phyloP scores from a whole-genome alignment of 2,329 filamentous ascomycete species.

The Nemania serpens region DNA sequence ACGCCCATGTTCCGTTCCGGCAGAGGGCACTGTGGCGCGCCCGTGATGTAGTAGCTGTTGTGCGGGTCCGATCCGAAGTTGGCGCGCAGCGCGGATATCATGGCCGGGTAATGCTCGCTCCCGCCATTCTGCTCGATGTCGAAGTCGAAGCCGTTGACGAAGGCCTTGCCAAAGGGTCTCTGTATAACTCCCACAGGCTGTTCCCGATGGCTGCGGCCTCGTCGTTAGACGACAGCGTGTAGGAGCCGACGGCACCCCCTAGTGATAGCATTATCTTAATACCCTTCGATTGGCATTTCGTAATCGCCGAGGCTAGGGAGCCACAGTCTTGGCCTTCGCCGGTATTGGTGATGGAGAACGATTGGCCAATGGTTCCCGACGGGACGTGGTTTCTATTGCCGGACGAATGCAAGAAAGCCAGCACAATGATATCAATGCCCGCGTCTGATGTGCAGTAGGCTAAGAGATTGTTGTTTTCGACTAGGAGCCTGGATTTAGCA shows the following conservation, averaged over 20 bases:
- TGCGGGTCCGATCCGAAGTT: conserved; percentile 42
- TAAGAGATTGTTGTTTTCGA: conserved; percentile 45
- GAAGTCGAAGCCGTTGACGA: conserved; percentile 42
- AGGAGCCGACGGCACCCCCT: conserved; percentile 47
- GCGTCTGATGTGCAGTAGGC: conserved; percentile 45
- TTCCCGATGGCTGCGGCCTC: conserved; percentile 49
- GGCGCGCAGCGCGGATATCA: conserved; percentile 40
- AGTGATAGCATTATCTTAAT: conserved; percentile 53
- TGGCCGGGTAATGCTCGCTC: conserved; percentile 43
- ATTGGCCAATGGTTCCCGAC: conserved; percentile 47
- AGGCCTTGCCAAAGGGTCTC: conserved; percentile 52
- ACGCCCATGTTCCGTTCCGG: conserved; percentile 50
- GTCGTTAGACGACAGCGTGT: conserved; percentile 41
- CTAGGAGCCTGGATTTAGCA: conserved; percentile 12
- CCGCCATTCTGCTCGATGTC: conserved; percentile 45
- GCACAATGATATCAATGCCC: conserved; percentile 50
- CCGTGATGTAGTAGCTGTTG: conserved; percentile 52
- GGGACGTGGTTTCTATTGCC: conserved; percentile 45
- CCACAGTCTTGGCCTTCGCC: conserved; percentile 46
- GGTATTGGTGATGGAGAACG: conserved; percentile 43
- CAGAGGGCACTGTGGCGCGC: conserved; percentile 52
- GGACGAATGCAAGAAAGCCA: conserved; percentile 49
- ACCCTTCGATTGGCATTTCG: conserved; percentile 45
- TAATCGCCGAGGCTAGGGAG: conserved; percentile 47
- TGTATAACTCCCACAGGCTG: conserved; percentile 52